These are phyloP conservation scores for Cyclotella cryptica DNA, from an alignment of 108 stramenopile species.

Conservation along the genomic window DNA sequence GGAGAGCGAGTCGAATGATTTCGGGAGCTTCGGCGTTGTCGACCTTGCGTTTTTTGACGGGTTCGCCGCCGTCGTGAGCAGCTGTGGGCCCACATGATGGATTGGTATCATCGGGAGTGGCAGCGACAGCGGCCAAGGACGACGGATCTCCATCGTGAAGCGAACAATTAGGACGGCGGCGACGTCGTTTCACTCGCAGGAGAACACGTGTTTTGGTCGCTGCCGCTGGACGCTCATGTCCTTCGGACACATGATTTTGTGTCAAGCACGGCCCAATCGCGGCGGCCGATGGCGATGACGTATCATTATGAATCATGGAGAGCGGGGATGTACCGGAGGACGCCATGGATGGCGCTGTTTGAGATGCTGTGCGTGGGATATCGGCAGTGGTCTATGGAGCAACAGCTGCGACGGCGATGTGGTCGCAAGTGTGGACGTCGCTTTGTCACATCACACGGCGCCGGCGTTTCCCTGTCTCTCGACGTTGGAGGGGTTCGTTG, in stretches of 20 bases:
- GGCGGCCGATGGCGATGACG: background rate
- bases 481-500: too few species aligned
- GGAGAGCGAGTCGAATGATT: constrained; percentile 16
- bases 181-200: constrained; percentile 30
- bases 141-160: background rate
- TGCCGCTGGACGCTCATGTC: background rate
- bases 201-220: constrained; percentile 19
- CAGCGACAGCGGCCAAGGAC: background rate
- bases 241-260: background rate
- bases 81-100: background rate
- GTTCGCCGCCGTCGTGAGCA: background rate
- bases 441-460: too few species aligned
- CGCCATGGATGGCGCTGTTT: constrained; percentile 6
- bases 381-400: too few species aligned
- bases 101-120: background rate
- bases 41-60: constrained; percentile 13
- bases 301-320: background rate
- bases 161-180: background rate
- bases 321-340: background rate
- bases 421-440: too few species aligned
- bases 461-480: too few species aligned
- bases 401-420: too few species aligned
- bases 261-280: background rate
- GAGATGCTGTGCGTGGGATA: too few species aligned
- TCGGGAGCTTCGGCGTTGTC: constrained; percentile 8